These are phyloP conservation scores for Canavalia gladiata DNA, from an alignment of 306 rosid species.

Conservation along the genomic window DNA sequence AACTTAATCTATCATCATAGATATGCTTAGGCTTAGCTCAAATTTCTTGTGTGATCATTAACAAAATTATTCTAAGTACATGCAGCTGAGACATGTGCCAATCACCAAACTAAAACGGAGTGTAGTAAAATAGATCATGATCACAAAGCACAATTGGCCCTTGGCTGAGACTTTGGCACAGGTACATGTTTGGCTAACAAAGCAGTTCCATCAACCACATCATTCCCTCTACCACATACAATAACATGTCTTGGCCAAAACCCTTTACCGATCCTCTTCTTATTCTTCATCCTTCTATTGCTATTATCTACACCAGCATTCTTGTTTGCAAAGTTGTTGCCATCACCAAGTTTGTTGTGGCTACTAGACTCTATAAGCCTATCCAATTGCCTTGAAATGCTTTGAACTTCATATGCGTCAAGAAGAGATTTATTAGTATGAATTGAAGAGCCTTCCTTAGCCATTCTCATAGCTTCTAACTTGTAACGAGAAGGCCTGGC, in stretches of 20 bases:
- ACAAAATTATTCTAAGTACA: slow-evolving; percentile 12
- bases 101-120: slow-evolving; percentile 14
- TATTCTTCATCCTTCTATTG: slow-evolving; percentile 37
- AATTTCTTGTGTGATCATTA: background rate
- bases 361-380: slow-evolving; percentile 51
- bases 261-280: slow-evolving; percentile 41
- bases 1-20: background rate
- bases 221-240: slow-evolving; percentile 56
- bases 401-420: slow-evolving; percentile 67
- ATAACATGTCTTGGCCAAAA: slow-evolving; percentile 54
- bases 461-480: slow-evolving; percentile 64
- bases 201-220: slow-evolving; percentile 50
- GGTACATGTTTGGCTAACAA: slow-evolving; percentile 34
- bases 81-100: background rate
- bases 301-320: background rate
- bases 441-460: slow-evolving; percentile 25
- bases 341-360: slow-evolving; percentile 12
- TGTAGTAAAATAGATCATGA: slow-evolving; percentile 14
- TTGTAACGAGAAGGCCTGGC: slow-evolving; percentile 77
- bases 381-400: slow-evolving; percentile 63
- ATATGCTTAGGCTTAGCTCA: background rate
- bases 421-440: slow-evolving; percentile 60
- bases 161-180: slow-evolving; percentile 44
- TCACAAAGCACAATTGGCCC: slow-evolving; percentile 18
- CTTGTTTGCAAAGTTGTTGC: background rate